These are phyloP conservation scores for Cladosporium colombiae DNA, from an alignment of 2,329 filamentous ascomycete genomes.

Conservation along the genomic window DNA sequence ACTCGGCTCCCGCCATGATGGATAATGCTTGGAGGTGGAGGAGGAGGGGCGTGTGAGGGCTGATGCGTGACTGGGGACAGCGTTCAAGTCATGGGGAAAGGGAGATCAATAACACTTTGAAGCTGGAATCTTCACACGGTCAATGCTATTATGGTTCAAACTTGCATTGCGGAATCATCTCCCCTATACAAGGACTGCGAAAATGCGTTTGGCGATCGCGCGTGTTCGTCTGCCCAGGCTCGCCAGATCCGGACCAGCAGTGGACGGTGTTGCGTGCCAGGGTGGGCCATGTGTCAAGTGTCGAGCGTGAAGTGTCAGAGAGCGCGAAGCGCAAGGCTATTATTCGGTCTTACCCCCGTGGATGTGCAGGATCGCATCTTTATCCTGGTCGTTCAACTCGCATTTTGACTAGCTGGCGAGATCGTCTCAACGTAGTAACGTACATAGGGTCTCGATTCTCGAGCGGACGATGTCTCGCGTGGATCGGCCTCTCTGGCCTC, in stretches of 20 bases:
- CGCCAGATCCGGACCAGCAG: background rate
- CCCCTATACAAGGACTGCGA: background rate
- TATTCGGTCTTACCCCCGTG: background rate
- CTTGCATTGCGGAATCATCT: background rate
- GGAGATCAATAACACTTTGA: background rate
- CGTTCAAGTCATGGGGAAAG: conserved; percentile 1
- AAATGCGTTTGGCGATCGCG: background rate
- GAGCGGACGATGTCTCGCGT: background rate
- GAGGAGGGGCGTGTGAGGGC: background rate
- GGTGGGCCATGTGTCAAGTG: conserved; percentile 8
- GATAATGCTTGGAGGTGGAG: background rate
- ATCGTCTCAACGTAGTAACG: background rate
- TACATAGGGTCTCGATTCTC: background rate
- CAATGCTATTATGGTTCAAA: background rate
- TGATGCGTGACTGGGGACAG: background rate
- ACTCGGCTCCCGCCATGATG: background rate
- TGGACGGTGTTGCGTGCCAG: background rate
- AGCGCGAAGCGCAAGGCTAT: conserved; percentile 4
- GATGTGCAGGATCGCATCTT: background rate
- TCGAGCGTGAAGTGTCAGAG: background rate
- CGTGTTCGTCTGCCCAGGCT: background rate
- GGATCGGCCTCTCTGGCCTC: background rate
- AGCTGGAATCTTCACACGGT: background rate
- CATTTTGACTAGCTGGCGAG: background rate
- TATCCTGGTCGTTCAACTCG: background rate